Evolutionary conservation across 2,329 filamentous ascomycete genomes (phyloP), one percentile per base, ranked within the genome.

Genomic region (Microsporum canis): DNA sequence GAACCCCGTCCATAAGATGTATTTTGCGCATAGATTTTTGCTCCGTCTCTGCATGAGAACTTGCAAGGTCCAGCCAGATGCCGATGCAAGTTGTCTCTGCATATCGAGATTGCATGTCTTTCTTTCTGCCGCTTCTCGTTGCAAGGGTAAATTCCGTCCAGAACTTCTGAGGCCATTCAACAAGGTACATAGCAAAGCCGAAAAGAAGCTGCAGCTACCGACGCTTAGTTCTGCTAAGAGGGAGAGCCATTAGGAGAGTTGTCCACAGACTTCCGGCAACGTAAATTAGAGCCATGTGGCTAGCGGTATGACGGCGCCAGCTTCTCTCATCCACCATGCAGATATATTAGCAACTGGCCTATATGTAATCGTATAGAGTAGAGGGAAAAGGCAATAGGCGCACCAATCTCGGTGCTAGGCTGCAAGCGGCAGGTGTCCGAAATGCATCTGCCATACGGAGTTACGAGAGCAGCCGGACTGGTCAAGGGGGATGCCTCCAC

Each of bases 121-220:
- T 49, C 17, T 29, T 29, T 49, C 27, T 29, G 45, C 45, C 45
- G 45, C 27, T 7, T 33, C 27, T 31, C 27, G 27, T 23, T 27
- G 53, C 53, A 57, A 57, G 53, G 53, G 53, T 41, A 27, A 23
- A 38, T 41, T 57, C 31, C 23, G 53, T 38, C 53, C 53, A 36
- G 14, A 38, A 6, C 14, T 5, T 23, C 17, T 23, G 17, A 23
- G 17, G 17, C 17, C 17, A 1, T 23, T 23, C 17, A 23, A 23
- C 17, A 23, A 23, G 17, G 17, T 23, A 1, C 17, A 23, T 23
- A 23, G 17, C 17, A 23, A 23, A 23, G 49, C 39, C 39, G 39
- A 43, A 43, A 43, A 23, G 17, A n/a, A 43, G 39, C 39, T n/a
- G 39, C 17, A 43, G 39, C 39, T n/a, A 43, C 10, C 14, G 5